These are phyloP conservation scores for Coprinopsis marcescibilis DNA, from an alignment of 768 basidiomycete species.

Conservation along the genomic window DNA sequence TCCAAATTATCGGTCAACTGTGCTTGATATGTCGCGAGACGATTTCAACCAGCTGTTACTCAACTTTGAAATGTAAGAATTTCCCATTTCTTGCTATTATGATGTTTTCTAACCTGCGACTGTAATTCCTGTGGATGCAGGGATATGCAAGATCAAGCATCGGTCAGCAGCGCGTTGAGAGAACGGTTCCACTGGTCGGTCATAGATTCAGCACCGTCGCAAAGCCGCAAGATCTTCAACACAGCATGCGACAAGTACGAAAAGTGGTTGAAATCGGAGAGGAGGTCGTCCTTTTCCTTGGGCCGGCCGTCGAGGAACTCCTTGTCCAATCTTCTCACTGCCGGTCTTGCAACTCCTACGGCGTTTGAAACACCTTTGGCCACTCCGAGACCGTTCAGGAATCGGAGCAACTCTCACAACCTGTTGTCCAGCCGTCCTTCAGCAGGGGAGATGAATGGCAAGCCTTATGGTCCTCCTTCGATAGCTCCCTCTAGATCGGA, in stretches of 20 bases:
- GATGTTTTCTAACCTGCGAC: background rate
- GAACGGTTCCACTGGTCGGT: constrained; percentile 47
- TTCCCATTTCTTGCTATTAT: constrained; percentile 6
- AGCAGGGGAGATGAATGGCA: background rate
- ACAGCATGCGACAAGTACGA: constrained; percentile 54
- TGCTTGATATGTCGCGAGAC: constrained; percentile 41
- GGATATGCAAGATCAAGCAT: constrained; percentile 61
- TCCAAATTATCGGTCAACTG: constrained; percentile 3
- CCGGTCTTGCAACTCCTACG: constrained; percentile 5
- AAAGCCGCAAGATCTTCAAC: constrained; percentile 52
- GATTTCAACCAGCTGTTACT: constrained; percentile 57
- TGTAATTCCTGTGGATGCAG: constrained; percentile 31
- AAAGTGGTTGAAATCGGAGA: constrained; percentile 33
- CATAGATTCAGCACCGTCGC: constrained; percentile 32
- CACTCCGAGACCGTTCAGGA: constrained; percentile 8
- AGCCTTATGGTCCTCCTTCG: background rate
- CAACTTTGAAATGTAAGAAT: constrained; percentile 62
- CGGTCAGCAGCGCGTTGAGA: constrained; percentile 37
- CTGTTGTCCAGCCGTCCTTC: background rate
- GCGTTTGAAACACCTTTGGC: constrained; percentile 8
- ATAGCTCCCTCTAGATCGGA: constrained; percentile 7
- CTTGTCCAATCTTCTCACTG: constrained; percentile 11
- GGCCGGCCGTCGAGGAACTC: constrained; percentile 12
- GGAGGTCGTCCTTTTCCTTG: constrained; percentile 2
- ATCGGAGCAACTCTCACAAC: constrained; percentile 11